Base-by-base conservation (phyloP, 2,329 filamentous ascomycete genomes). In the Ramularia endophylla region DNA sequence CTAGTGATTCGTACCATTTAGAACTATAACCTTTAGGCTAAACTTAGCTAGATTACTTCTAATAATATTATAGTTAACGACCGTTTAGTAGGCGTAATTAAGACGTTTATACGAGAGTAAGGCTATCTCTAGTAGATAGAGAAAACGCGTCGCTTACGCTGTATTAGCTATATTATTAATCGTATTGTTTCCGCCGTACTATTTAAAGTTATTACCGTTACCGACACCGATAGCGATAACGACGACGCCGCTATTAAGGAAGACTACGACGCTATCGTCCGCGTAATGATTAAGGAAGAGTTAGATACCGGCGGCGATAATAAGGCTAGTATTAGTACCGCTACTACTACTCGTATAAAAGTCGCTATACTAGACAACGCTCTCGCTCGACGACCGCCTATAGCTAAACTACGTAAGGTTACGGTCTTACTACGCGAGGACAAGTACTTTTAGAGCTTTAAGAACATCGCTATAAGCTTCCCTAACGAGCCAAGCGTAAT, bases 91-190 rank as follows among this genome's bases (percentile, higher is more conserved):
- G 18, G 17, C 9, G 7, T 16, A n/a, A 36, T 36, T 27, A 17
- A 20, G 16, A 15, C 13, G 5, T 36, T 22, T 36, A 36, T 36
- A 16, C 16, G 16, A 13, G 11, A 12, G 12, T n/a, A n/a, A n/a
- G 22, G 18, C 34, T 25, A 22, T 36, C 19, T 12, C 5, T 25
- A 16, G 18, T 36, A 27, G 34, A 36, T 7, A 22, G 17, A 36
- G 34, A 36, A 36, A 19, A 13, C 17, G 13, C 18, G 18, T 15
- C 18, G 34, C 18, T 27, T 36, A 22, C 34, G 34, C 22, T 36
- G 17, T 17, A 27, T 36, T 36, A 27, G 34, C 22, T 27, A 36
- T 27, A 36, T 36, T 22, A 36, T 36, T 13, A 36, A 36, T 19
- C 16, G 20, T n/a, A 22, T 16, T 5, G 25, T 22, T n/a, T 27